Evolutionary conservation across 768 basidiomycete species (phyloP).

Genomic region (Lactifluus volemus): DNA sequence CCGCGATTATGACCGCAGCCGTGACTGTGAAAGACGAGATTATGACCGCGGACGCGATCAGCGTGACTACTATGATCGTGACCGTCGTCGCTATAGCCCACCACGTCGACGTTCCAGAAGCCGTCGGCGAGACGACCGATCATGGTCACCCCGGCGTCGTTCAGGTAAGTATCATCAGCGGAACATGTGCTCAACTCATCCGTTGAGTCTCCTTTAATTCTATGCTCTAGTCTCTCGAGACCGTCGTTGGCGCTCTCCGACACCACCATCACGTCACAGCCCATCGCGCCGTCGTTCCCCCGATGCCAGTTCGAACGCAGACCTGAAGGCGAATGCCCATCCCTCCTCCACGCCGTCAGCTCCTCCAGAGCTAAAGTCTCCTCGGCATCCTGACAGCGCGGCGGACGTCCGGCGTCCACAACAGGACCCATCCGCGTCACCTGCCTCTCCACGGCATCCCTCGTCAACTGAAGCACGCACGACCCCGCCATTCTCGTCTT

Average conservation of each 20-base stretch:
- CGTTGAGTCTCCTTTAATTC: background rate
- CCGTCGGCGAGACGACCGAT: constrained; percentile 9
- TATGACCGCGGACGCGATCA: constrained; percentile 7
- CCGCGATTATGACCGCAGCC: background rate
- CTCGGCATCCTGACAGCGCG: background rate
- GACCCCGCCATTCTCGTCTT: background rate
- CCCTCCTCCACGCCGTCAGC: background rate
- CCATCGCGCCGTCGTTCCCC: constrained; percentile 10
- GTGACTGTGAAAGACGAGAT: constrained; percentile 16
- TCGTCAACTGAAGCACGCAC: background rate
- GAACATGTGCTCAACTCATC: background rate
- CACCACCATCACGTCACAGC: constrained; percentile 6
- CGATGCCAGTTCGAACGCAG: constrained; percentile 1
- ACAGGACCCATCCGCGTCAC: constrained; percentile 1
- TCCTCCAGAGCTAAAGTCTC: background rate
- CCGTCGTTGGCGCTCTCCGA: constrained; percentile 9
- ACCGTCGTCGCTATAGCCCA: constrained; percentile 8
- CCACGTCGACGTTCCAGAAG: constrained; percentile 15
- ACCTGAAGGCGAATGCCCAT: background rate
- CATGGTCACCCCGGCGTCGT: constrained; percentile 17
- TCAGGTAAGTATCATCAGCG: constrained; percentile 4
- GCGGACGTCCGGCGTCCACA: constrained; percentile 1
- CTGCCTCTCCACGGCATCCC: constrained; percentile 2
- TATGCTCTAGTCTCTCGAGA: constrained; percentile 4
- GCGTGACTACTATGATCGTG: constrained; percentile 7